Conservation (phyloP, 2,329 filamentous ascomycete genomes). For the Colletotrichum tropicicola region DNA sequence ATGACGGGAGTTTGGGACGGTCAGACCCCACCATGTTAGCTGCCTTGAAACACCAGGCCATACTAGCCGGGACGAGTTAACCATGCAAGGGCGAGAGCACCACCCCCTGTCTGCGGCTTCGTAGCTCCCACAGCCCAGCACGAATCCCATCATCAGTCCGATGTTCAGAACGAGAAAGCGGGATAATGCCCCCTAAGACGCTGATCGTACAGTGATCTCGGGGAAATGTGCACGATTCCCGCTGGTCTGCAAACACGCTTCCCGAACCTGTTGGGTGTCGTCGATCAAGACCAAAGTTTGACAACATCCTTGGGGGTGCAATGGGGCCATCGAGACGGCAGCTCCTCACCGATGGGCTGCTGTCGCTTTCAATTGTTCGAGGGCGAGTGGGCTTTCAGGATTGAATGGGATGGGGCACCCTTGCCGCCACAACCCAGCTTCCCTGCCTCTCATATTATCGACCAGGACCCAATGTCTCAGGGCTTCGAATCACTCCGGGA, state of each 20-base stretch:
- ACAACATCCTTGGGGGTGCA: background rate
- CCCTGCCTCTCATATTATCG: background rate
- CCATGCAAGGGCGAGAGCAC: slow-evolving; percentile 15
- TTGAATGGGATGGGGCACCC: slow-evolving; percentile 3
- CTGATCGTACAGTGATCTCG: slow-evolving; percentile 5
- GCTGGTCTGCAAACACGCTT: background rate
- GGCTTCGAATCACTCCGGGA: background rate
- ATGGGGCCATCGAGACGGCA: background rate
- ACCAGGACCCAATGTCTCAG: slow-evolving; percentile 2
- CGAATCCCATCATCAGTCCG: background rate
- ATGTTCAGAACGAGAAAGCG: background rate
- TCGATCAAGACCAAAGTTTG: slow-evolving; percentile 10
- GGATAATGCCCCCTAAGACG: background rate
- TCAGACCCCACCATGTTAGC: slow-evolving; percentile 4
- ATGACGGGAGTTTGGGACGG: slow-evolving; percentile 1
- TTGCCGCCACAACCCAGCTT: background rate
- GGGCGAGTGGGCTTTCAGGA: background rate
- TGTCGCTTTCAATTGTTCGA: background rate
- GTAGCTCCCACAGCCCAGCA: background rate
- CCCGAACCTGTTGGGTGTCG: background rate
- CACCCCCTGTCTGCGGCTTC: background rate
- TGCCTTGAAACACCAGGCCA: slow-evolving; percentile 19
- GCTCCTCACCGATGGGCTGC: background rate
- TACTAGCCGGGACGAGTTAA: slow-evolving; percentile 7
- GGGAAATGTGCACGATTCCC: background rate